phyloP scores from a whole-genome alignment of 768 basidiomycete genomes.

The Termitomyces sp. region DNA sequence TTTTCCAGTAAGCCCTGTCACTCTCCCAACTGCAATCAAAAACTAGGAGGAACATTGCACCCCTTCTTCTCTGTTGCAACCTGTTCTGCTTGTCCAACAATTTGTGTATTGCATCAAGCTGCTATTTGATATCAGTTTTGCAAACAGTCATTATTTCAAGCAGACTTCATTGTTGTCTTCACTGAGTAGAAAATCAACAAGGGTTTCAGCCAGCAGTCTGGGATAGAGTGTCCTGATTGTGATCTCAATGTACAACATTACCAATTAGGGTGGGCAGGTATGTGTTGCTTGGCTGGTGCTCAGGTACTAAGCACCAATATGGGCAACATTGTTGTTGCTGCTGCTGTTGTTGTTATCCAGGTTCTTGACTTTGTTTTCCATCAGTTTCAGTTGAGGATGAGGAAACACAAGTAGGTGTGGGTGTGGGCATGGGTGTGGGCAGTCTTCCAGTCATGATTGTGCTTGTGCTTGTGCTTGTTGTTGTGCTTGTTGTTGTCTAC shows the following conservation, averaged over 20 bases:
- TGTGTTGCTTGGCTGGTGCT: no score
- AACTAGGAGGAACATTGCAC: slow-evolving; percentile 89
- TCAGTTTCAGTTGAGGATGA: neutral
- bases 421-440: no score
- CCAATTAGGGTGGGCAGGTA: slow-evolving; percentile 24
- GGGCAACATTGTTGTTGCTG: neutral
- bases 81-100: slow-evolving; percentile 38
- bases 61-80: slow-evolving; percentile 67
- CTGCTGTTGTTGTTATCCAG: neutral
- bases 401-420: no score
- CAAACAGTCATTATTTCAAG: slow-evolving; percentile 26
- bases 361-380: slow-evolving; percentile 20
- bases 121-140: slow-evolving; percentile 33
- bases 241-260: slow-evolving; percentile 92
- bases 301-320: no score
- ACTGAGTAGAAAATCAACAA: slow-evolving; percentile 77
- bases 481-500: slow-evolving; percentile 8
- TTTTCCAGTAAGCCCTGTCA: no score
- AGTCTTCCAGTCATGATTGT: neutral
- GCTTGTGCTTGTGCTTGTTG: neutral
- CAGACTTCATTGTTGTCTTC: slow-evolving; percentile 74
- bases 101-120: slow-evolving; percentile 27
- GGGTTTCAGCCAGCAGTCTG: slow-evolving; percentile 60
- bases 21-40: no score
- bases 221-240: slow-evolving; percentile 72